Evolutionary conservation across 768 basidiomycete genomes (phyloP).

Genomic region (Suillus discolor): DNA sequence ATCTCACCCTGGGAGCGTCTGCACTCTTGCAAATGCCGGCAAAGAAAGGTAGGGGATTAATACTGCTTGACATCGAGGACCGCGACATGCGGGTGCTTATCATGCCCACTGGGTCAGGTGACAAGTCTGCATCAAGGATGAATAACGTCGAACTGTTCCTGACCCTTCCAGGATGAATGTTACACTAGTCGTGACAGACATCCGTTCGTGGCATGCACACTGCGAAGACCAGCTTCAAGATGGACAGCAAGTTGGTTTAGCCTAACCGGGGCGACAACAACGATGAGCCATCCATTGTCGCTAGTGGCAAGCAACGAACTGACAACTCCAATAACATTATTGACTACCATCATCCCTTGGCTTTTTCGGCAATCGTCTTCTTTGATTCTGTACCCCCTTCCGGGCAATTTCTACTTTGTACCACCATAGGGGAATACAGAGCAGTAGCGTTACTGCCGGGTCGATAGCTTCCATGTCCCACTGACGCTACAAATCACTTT

Average conservation of each 20-base stretch:
- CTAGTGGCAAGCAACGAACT: slow-evolving; percentile 2
- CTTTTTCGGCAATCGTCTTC: slow-evolving; percentile 1
- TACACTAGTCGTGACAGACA: slow-evolving; percentile 24
- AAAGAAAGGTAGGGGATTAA: slow-evolving; percentile 12
- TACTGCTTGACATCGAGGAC: slow-evolving; percentile 28
- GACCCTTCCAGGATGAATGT: slow-evolving; percentile 17
- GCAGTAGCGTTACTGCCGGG: too few species aligned
- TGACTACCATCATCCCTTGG: background rate
- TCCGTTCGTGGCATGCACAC: slow-evolving; percentile 23
- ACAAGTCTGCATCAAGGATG: slow-evolving; percentile 1
- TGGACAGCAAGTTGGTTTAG: background rate
- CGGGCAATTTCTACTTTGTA: too few species aligned
- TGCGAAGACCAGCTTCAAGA: slow-evolving; percentile 33
- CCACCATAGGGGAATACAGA: too few species aligned
- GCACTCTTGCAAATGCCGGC: too few species aligned
- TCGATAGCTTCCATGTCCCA: too few species aligned
- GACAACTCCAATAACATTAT: slow-evolving; percentile 1
- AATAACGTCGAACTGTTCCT: background rate
- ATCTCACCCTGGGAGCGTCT: too few species aligned
- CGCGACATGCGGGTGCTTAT: slow-evolving; percentile 34
- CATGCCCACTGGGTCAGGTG: slow-evolving; percentile 24
- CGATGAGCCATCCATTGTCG: background rate
- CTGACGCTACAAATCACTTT: too few species aligned
- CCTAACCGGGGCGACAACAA: background rate
- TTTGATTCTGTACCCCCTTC: background rate